These are phyloP conservation scores for Solanum hybrid DNA, from an alignment of 305 asterid species.

Conservation along the genomic window DNA sequence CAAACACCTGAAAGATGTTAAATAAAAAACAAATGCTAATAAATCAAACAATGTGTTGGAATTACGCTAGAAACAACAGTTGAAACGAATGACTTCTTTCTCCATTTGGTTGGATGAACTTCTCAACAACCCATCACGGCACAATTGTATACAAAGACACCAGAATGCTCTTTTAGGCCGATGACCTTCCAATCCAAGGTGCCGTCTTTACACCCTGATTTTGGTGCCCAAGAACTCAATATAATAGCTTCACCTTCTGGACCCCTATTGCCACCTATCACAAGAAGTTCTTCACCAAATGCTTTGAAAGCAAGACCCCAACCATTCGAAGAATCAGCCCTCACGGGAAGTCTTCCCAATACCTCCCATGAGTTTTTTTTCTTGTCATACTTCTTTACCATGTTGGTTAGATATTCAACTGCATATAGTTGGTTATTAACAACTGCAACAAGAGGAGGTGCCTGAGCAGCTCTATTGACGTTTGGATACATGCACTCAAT, in stretches of 20 bases:
- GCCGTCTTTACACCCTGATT: slow-evolving; percentile 38
- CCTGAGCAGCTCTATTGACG: slow-evolving; percentile 68
- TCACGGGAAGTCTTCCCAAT: slow-evolving; percentile 70
- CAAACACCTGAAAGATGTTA: not conserved
- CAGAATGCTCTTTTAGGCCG: slow-evolving; percentile 72
- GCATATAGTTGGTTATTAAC: slow-evolving; percentile 61
- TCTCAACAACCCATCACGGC: slow-evolving; percentile 78
- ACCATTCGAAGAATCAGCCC: slow-evolving; percentile 76
- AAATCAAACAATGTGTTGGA: not conserved
- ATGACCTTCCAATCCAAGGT: slow-evolving; percentile 62
- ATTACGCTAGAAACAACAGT: not conserved
- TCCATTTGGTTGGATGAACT: slow-evolving; percentile 1
- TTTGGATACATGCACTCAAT: slow-evolving; percentile 73
- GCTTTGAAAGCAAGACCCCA: slow-evolving; percentile 93
- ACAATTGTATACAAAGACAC: slow-evolving; percentile 78
- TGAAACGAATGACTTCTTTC: not conserved
- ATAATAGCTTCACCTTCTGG: slow-evolving; percentile 81
- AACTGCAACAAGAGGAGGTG: slow-evolving; percentile 89
- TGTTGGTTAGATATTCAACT: slow-evolving; percentile 62
- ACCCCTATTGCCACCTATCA: slow-evolving; percentile 79
- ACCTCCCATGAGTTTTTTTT: slow-evolving; percentile 50
- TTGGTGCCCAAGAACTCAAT: slow-evolving; percentile 59
- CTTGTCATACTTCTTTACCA: slow-evolving; percentile 66
- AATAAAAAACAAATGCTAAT: not conserved
- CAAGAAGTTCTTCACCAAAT: slow-evolving; percentile 51